Evolutionary conservation across 1,284 basidiomycete species (phyloP).

Genomic region (Ceratobasidium sp.): DNA sequence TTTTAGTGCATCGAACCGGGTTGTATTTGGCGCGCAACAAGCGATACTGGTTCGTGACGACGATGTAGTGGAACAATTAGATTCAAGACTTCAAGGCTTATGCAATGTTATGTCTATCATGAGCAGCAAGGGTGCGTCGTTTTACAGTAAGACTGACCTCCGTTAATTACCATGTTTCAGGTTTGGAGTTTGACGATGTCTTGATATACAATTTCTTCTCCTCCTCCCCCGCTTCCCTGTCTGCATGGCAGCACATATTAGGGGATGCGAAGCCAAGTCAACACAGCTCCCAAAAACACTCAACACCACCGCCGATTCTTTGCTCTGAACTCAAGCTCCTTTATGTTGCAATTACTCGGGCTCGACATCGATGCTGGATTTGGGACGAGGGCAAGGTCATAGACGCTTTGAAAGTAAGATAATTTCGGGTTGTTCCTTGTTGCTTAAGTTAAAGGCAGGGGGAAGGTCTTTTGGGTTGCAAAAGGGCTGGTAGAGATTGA

Average conservation of each 20-base stretch:
- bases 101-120: constrained; percentile 31
- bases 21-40: constrained; percentile 18
- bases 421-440: not conserved
- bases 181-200: constrained; percentile 19
- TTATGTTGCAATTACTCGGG: constrained; percentile 48
- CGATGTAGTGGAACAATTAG: constrained; percentile 18
- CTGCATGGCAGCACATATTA: not conserved
- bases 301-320: constrained; percentile 9
- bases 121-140: constrained; percentile 22
- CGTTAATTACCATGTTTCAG: not conserved
- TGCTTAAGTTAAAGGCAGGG: too few relatives aligned
- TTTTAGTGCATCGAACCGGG: constrained; percentile 20
- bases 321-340: constrained; percentile 46
- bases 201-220: constrained; percentile 22
- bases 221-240: not conserved
- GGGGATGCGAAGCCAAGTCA: not conserved
- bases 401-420: constrained; percentile 1
- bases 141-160: too few relatives aligned
- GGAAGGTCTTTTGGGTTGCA: too few relatives aligned
- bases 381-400: constrained; percentile 42
- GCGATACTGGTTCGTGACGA: constrained; percentile 20
- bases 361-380: constrained; percentile 45
- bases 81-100: constrained; percentile 23
- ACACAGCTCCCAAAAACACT: too few relatives aligned
- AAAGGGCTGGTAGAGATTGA: constrained; percentile 4